These are phyloP conservation scores for Hordeum vulgare DNA, from an alignment of 176 grass and related monocot species.

Conservation along the genomic window MorexV3_pseudomolecules_assembly NC_058523.1:544491587-544492086, in stretches of 20 bases:
- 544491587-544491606: neutral
- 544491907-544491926: neutral
- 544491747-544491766: neutral
- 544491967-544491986: neutral
- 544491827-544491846: neutral
- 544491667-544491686: neutral
- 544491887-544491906: neutral
- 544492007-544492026: conserved; percentile 22
- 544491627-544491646: neutral
- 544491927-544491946: neutral
- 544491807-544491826: neutral
- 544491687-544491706: neutral
- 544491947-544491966: neutral
- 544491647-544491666: neutral
- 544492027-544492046: conserved; percentile 11
- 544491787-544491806: neutral
- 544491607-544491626: neutral
- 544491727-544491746: neutral
- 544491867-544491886: neutral
- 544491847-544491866: neutral
- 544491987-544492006: neutral
- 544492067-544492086: conserved; percentile 12
- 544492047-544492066: conserved; percentile 15
- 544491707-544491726: conserved; percentile 19
- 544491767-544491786: neutral